Base-by-base conservation (phyloP, 176 grass and related monocot genomes). In the Secale cereale region DNA sequence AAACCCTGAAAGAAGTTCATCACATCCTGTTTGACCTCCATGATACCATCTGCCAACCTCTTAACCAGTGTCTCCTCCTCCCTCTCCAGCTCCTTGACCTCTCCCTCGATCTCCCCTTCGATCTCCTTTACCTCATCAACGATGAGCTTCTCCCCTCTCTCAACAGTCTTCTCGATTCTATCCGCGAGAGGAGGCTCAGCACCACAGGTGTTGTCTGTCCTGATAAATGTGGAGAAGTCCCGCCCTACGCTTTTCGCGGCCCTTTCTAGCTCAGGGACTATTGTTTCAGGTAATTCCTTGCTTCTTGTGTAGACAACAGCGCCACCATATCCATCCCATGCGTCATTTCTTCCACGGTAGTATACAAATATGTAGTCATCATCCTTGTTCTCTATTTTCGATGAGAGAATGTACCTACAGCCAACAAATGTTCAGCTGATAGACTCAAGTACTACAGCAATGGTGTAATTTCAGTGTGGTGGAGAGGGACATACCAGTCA, bases 251-350 rank as follows among this genome's bases (percentile, higher is more conserved):
- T 94, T 48, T 84, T 96, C 12, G 97, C 88, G 0, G 97, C 93
- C 30, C 84, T 93, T 59, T 96, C 88, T 88, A 99, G 72, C 80
- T 94, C 90, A 4, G 91, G 91, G n/a, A 96, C 75, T 84, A 94
- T 92, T 48, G 89, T 88, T 37, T 82, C 83, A 79, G 97, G 97
- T 25, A 99, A 59, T 48, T 73, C 85, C 74, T 79, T 89, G 84
- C 91, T 94, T 86, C 88, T 92, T 59, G 97, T 99, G 79, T 99
- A 99, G 35, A 96, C 28, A 26, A 99, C 93, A 14, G 97, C 79
- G 16, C 97, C 93, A 61, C 97, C 97, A 30, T 99, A 99, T 43
- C 97, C 97, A 74, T 99, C 93, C 97, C 97, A 99, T 60, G 97
- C 93, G 6, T 99, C 97, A 71, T 99, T 99, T 83, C 91, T 91